A percentile compares a stretch with the other conserved stretches of the same genome.
These are phyloP conservation scores for Backusella sp. DNA, from an alignment of 192 early-diverging fungal species.

Conservation along the genomic window DNA sequence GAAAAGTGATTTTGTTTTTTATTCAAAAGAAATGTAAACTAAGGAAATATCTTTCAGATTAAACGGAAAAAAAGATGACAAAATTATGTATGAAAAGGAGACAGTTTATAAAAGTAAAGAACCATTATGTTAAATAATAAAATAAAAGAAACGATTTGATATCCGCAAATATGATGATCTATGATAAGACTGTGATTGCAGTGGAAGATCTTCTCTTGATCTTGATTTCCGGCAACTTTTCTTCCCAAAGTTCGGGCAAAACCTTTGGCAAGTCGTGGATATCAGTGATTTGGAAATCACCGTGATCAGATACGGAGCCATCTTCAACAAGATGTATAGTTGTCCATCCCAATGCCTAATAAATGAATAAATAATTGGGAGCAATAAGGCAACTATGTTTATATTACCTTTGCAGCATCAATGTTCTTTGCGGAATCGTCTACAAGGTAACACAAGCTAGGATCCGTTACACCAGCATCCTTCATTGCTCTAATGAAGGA, in stretches of 20 bases:
- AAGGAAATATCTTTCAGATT: too few species aligned
- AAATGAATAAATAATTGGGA: neutral
- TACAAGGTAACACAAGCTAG: constrained; percentile 66
- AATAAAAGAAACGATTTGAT: neutral
- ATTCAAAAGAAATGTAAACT: too few species aligned
- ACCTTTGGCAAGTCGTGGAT: constrained; percentile 62
- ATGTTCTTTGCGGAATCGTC: constrained; percentile 74
- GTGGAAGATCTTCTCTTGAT: neutral
- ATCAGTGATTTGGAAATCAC: constrained; percentile 56
- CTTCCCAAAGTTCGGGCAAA: constrained; percentile 58
- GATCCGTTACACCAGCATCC: constrained; percentile 59
- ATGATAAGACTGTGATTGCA: neutral
- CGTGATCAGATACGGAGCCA: constrained; percentile 39
- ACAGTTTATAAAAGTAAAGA: too few species aligned
- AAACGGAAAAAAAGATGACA: too few species aligned
- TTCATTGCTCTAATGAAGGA: constrained; percentile 63
- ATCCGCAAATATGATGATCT: neutral
- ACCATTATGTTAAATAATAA: neutral
- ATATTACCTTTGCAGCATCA: constrained; percentile 52
- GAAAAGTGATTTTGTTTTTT: too few species aligned
- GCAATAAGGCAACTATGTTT: neutral
- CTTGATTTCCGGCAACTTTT: neutral
- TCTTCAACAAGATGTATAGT: constrained; percentile 50
- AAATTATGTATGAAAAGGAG: too few species aligned
- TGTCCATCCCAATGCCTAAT: constrained; percentile 45